These are phyloP conservation scores for Goffeauzyma gilvescens DNA, from an alignment of 768 basidiomycete genomes.

Conservation along the genomic window DNA sequence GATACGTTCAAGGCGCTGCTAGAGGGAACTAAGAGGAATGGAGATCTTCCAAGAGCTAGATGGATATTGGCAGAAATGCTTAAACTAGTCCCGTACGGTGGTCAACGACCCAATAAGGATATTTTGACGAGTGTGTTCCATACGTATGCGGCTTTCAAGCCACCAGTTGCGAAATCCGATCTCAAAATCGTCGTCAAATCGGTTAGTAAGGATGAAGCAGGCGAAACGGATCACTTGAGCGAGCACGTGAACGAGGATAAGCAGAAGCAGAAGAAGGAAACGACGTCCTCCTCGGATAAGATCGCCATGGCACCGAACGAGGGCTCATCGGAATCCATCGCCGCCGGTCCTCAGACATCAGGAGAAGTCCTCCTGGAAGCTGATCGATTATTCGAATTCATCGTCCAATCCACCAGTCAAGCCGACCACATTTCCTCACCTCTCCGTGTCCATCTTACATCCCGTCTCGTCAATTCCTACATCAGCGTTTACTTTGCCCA, in stretches of 20 bases:
- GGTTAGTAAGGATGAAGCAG: no score
- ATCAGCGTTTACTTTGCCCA: conserved; percentile 56
- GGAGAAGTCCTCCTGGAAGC: conserved; percentile 13
- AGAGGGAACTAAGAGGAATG: conserved; percentile 69
- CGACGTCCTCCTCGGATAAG: background rate
- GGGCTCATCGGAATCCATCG: no score
- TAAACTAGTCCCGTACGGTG: conserved; percentile 10
- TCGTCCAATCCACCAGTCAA: background rate
- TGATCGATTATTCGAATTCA: conserved; percentile 8
- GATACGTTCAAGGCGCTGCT: conserved; percentile 65
- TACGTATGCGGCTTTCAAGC: conserved; percentile 61
- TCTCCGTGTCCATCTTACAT: conserved; percentile 40
- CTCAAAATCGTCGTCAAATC: conserved; percentile 38
- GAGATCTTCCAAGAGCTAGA: conserved; percentile 60
- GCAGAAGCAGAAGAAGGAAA: conserved; percentile 3
- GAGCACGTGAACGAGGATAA: conserved; percentile 6
- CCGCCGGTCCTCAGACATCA: conserved; percentile 13
- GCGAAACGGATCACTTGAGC: no score
- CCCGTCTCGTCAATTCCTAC: conserved; percentile 59
- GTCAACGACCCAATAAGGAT: conserved; percentile 38
- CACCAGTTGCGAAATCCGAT: conserved; percentile 44
- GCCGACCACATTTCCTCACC: conserved; percentile 36
- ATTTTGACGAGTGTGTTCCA: conserved; percentile 71
- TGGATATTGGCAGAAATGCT: conserved; percentile 68
- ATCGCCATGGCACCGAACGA: background rate